Conservation (phyloP, 1,284 basidiomycete genomes). For the Ceratobasidium sp. region DNA sequence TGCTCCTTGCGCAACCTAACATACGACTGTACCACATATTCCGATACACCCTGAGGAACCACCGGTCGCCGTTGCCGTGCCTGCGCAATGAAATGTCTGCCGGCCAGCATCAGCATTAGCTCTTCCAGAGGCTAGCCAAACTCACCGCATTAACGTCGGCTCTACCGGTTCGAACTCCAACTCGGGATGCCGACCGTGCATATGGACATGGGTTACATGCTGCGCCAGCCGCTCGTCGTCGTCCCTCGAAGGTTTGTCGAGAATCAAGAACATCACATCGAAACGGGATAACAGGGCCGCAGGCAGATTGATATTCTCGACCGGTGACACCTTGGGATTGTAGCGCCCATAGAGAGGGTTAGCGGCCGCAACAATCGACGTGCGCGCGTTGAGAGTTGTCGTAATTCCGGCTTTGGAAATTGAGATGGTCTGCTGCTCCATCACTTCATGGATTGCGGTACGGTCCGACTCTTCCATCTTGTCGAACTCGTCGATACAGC, state of each 20-base stretch:
- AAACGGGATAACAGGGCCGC: slow-evolving; percentile 96
- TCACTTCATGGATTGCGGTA: slow-evolving; percentile 99
- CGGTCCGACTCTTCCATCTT: slow-evolving; percentile 99
- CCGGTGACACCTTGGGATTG: slow-evolving; percentile 96
- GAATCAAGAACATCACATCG: slow-evolving; percentile 95
- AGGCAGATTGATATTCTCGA: slow-evolving; percentile 99
- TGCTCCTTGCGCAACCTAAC: slow-evolving; percentile 93
- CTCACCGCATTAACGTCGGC: slow-evolving; percentile 86
- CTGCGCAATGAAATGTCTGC: slow-evolving; percentile 92
- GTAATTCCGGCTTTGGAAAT: slow-evolving; percentile 99
- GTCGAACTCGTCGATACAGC: slow-evolving; percentile 99
- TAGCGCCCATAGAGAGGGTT: slow-evolving; percentile 99
- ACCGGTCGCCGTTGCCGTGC: slow-evolving; percentile 91
- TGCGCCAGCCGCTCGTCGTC: slow-evolving; percentile 96
- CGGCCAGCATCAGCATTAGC: slow-evolving; percentile 10
- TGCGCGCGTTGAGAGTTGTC: slow-evolving; percentile 98
- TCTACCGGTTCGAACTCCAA: slow-evolving; percentile 85
- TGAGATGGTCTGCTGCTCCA: slow-evolving; percentile 99
- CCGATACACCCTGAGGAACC: slow-evolving; percentile 87
- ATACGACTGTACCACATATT: slow-evolving; percentile 95
- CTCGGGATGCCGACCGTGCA: slow-evolving; percentile 90
- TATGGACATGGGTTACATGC: slow-evolving; percentile 98
- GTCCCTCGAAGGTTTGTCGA: slow-evolving; percentile 94
- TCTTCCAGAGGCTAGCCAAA: slow-evolving; percentile 8
- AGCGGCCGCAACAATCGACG: slow-evolving; percentile 96